phyloP scores from a whole-genome alignment of 345 rosid genomes.

The Aethionema arabicum region DNA sequence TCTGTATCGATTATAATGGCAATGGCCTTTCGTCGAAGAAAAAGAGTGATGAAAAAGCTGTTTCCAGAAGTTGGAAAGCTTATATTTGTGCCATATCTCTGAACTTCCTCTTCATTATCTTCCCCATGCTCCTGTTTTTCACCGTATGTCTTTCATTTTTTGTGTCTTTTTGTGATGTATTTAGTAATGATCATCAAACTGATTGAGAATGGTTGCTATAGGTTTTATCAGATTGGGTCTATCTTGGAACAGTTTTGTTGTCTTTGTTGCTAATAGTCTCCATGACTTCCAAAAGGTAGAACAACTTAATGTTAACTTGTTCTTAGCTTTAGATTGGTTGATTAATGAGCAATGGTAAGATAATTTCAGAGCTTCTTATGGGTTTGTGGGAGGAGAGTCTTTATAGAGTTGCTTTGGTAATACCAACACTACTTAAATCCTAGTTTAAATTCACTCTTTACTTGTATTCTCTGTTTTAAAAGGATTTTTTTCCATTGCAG shows the following conservation, averaged over 20 bases:
- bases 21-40: conserved; percentile 41
- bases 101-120: conserved; percentile 62
- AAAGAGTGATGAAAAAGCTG: conserved; percentile 38
- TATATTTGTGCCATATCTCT: conserved; percentile 42
- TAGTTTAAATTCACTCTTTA: conserved; percentile 1
- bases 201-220: conserved; percentile 24
- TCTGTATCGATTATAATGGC: conserved; percentile 23
- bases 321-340: too few species aligned
- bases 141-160: conserved; percentile 52
- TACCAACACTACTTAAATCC: neutral
- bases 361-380: conserved; percentile 39
- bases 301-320: too few species aligned
- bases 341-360: too few species aligned
- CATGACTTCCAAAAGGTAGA: conserved; percentile 70
- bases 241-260: conserved; percentile 40
- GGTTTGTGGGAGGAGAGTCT: conserved; percentile 39
- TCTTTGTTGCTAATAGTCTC: conserved; percentile 36
- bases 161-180: neutral
- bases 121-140: conserved; percentile 60
- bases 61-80: conserved; percentile 48
- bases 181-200: neutral
- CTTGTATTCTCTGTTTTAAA: conserved; percentile 7
- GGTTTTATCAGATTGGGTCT: conserved; percentile 80
- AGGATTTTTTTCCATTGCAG: conserved; percentile 42
- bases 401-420: conserved; percentile 69